Evolutionary conservation across 2,329 filamentous ascomycete species (phyloP).

Genomic region (Sporothrix curviconia): DNA sequence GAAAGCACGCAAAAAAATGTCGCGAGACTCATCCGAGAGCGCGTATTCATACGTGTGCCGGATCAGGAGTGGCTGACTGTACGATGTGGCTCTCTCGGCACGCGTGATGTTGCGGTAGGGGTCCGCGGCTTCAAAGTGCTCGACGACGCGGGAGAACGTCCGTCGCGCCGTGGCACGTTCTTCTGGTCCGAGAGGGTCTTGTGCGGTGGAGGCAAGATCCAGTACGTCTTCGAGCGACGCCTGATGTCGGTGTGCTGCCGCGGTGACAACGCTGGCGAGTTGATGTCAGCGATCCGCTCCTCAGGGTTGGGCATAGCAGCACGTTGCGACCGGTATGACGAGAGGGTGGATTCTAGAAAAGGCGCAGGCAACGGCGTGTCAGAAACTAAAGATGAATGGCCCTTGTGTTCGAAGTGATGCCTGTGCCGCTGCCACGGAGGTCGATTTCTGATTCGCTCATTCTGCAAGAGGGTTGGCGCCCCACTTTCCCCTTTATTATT

Average conservation of each 20-base stretch:
- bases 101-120: neutral
- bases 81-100: neutral
- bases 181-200: conserved; percentile 12
- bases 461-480: too few relatives aligned
- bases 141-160: conserved; percentile 20
- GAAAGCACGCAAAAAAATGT: conserved; percentile 24
- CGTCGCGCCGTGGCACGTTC: conserved; percentile 16
- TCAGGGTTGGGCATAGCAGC: neutral
- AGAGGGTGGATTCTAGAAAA: too few relatives aligned
- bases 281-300: too few relatives aligned
- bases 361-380: too few relatives aligned
- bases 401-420: too few relatives aligned
- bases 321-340: too few relatives aligned
- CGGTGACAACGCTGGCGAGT: neutral
- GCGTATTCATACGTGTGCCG: conserved; percentile 25
- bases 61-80: conserved; percentile 22
- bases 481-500: too few relatives aligned
- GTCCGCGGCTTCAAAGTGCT: conserved; percentile 17
- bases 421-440: too few relatives aligned
- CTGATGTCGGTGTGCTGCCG: conserved; percentile 25
- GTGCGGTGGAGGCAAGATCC: conserved; percentile 12
- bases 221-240: conserved; percentile 20
- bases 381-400: too few relatives aligned
- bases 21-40: conserved; percentile 21
- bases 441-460: too few relatives aligned